These are phyloP conservation scores for Hericium rajendrae DNA, from an alignment of 768 basidiomycete species.

Conservation along the genomic window DNA sequence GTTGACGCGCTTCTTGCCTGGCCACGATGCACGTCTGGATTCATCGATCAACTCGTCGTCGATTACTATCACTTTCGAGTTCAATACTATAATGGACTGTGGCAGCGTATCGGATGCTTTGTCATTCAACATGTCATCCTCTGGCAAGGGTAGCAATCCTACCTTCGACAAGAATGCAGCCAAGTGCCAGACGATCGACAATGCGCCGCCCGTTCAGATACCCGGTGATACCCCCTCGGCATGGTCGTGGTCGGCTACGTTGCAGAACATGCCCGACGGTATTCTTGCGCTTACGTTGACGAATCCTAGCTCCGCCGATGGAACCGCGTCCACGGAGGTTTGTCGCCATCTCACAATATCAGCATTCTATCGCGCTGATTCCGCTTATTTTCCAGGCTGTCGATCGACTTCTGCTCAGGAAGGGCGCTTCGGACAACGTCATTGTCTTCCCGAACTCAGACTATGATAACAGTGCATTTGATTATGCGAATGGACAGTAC, in stretches of 20 bases:
- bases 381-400: conserved; percentile 29
- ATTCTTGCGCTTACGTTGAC: conserved; percentile 64
- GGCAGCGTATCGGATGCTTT: conserved; percentile 52
- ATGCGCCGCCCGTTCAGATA: conserved; percentile 40
- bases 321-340: conserved; percentile 46
- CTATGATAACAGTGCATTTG: conserved; percentile 57
- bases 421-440: conserved; percentile 64
- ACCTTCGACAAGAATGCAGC: conserved; percentile 35
- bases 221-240: conserved; percentile 45
- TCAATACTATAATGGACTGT: conserved; percentile 72
- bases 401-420: conserved; percentile 75
- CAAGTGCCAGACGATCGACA: conserved; percentile 38
- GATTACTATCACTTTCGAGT: conserved; percentile 67
- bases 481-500: conserved; percentile 52
- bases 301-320: conserved; percentile 36
- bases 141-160: conserved; percentile 49
- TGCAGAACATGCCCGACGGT: conserved; percentile 73
- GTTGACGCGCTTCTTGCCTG: conserved; percentile 73
- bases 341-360: conserved; percentile 17
- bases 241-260: conserved; percentile 69
- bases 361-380: neutral
- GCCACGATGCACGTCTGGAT: conserved; percentile 73
- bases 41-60: conserved; percentile 34
- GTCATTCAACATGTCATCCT: conserved; percentile 60
- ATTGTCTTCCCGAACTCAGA: conserved; percentile 84